phyloP scores from a whole-genome alignment of 2,329 filamentous ascomycete species.

The Paramyrothecium roridum region DNA sequence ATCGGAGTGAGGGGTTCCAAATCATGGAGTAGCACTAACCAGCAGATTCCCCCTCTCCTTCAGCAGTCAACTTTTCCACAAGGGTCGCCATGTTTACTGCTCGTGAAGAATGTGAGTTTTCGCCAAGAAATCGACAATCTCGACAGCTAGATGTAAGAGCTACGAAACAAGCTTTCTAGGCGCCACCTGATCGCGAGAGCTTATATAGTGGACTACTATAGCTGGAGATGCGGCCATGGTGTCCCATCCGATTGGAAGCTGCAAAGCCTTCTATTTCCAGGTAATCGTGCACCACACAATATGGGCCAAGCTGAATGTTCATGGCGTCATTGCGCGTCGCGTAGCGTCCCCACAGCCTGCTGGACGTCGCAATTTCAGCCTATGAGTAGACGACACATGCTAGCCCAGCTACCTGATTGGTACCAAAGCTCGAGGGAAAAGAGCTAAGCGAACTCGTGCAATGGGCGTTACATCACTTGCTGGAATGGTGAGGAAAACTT shows the following conservation, averaged over 20 bases:
- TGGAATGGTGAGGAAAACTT: too few relatives aligned
- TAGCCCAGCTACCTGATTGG: background rate
- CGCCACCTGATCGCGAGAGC: background rate
- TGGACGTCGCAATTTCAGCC: background rate
- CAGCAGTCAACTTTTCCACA: conserved; percentile 16
- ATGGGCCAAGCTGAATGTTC: background rate
- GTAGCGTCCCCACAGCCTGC: background rate
- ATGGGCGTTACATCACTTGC: too few relatives aligned
- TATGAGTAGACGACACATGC: background rate
- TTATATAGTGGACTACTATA: background rate
- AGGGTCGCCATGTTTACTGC: conserved; percentile 13
- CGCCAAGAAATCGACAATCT: background rate
- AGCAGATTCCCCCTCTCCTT: conserved; percentile 20
- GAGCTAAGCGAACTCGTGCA: too few relatives aligned
- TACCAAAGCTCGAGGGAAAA: too few relatives aligned
- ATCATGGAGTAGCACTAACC: conserved; percentile 7
- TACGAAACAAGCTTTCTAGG: background rate
- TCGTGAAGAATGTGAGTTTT: background rate
- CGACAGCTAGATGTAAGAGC: background rate
- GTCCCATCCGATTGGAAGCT: background rate
- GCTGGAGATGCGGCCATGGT: background rate
- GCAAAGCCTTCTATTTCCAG: background rate
- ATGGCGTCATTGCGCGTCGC: background rate
- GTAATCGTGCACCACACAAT: background rate
- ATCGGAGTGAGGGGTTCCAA: background rate